Evolutionary conservation across 345 rosid species (phyloP).

Genomic region (Barbarea vulgaris): DNA sequence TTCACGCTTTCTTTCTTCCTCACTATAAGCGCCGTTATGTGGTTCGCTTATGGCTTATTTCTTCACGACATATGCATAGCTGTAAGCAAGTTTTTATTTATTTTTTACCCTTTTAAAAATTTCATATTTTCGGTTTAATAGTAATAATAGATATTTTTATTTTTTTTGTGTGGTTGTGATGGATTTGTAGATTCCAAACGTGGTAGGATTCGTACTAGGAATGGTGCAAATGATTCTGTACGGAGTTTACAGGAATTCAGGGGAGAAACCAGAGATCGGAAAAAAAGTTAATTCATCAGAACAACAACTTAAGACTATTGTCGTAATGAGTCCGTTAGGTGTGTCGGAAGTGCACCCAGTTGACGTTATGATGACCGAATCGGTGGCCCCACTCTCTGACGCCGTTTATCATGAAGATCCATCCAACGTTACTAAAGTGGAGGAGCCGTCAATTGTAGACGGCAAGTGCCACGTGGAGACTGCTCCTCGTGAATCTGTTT

Average conservation of each 20-base stretch:
- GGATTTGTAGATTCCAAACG: constrained; percentile 65
- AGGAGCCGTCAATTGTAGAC: constrained; percentile 30
- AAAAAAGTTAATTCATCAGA: constrained; percentile 41
- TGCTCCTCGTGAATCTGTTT: constrained; percentile 30
- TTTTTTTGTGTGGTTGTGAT: neutral
- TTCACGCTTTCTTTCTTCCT: constrained; percentile 77
- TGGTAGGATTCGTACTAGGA: constrained; percentile 73
- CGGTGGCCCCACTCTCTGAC: constrained; percentile 32
- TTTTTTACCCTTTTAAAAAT: neutral
- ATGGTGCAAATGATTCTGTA: constrained; percentile 72
- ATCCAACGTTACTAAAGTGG: constrained; percentile 28
- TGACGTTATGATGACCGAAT: constrained; percentile 13
- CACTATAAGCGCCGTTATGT: constrained; percentile 72
- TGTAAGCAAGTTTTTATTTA: constrained; percentile 49
- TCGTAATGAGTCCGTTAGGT: constrained; percentile 43
- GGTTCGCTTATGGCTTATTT: constrained; percentile 82
- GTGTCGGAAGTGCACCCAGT: constrained; percentile 43
- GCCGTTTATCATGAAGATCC: constrained; percentile 27
- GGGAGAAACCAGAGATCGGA: constrained; percentile 24
- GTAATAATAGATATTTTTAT: neutral
- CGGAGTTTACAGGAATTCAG: constrained; percentile 50
- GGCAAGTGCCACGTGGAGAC: constrained; percentile 36
- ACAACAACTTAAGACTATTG: constrained; percentile 42
- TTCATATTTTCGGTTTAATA: constrained; percentile 1
- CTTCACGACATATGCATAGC: constrained; percentile 64